Evolutionary conservation across 495 filamentous ascomycete species (phyloP).

Genomic region (Aspergillus nanangensis): DNA sequence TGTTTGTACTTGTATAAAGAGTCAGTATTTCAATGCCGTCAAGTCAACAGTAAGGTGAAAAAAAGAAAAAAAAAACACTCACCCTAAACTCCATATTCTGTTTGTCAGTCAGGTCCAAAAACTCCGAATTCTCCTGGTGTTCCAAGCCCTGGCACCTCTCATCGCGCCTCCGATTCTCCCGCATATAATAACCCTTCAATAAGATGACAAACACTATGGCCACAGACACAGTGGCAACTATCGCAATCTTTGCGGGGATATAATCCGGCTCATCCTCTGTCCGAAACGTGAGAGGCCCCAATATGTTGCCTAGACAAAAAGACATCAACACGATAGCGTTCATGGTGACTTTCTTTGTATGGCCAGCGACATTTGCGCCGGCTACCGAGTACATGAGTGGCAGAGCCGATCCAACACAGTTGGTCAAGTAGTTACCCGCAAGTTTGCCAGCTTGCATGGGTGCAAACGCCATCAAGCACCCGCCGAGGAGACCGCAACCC

Average conservation of each 20-base stretch:
- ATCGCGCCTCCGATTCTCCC: slow-evolving; percentile 40
- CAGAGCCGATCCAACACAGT: slow-evolving; percentile 33
- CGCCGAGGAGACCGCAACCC: slow-evolving; percentile 45
- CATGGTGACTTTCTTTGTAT: slow-evolving; percentile 51
- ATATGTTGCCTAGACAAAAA: slow-evolving; percentile 59
- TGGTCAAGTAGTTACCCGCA: slow-evolving; percentile 35
- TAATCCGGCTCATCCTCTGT: slow-evolving; percentile 39
- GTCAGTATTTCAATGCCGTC: too few species aligned
- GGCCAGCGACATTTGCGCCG: slow-evolving; percentile 40
- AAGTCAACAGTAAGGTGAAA: neutral
- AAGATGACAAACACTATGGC: slow-evolving; percentile 31
- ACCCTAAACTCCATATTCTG: slow-evolving; percentile 27
- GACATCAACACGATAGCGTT: slow-evolving; percentile 53
- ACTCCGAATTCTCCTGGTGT: slow-evolving; percentile 22
- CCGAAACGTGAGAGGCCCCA: slow-evolving; percentile 53
- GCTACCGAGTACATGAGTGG: slow-evolving; percentile 40
- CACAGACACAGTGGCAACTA: slow-evolving; percentile 43
- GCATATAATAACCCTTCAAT: slow-evolving; percentile 39
- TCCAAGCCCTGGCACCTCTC: slow-evolving; percentile 8
- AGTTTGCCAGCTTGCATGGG: slow-evolving; percentile 24
- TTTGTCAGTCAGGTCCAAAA: slow-evolving; percentile 35
- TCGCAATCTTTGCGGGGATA: slow-evolving; percentile 58
- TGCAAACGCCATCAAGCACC: slow-evolving; percentile 57
- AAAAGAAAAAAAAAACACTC: neutral
- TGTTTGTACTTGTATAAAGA: too few species aligned